phyloP scores from a whole-genome alignment of 257 asterid genomes.

The Nicotiana benthamiana region DNA sequence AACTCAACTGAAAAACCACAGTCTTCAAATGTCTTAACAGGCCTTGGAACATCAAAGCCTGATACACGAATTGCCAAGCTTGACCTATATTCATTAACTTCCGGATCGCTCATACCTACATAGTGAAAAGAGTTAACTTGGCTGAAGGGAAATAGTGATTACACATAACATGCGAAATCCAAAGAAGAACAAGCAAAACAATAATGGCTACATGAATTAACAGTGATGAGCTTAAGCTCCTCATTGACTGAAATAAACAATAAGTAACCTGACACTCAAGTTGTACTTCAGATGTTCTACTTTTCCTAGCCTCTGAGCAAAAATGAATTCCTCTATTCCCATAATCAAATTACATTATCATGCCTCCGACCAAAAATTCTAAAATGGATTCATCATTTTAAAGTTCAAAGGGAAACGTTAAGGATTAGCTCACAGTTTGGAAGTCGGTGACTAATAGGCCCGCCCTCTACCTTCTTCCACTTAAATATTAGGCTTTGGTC shows the following conservation, averaged over 20 bases:
- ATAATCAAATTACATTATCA: neutral
- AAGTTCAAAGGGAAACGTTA: neutral
- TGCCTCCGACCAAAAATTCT: neutral
- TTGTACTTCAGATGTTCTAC: neutral
- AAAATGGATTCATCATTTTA: neutral
- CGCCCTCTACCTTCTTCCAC: too few relatives aligned
- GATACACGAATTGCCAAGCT: slow-evolving; percentile 83
- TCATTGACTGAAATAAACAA: slow-evolving; percentile 5
- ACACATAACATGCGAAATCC: neutral
- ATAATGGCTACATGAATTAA: neutral
- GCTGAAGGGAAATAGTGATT: neutral
- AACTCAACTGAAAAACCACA: slow-evolving; percentile 82
- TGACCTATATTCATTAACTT: slow-evolving; percentile 60
- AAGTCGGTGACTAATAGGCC: too few relatives aligned
- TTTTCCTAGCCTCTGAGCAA: neutral
- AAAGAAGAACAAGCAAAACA: neutral
- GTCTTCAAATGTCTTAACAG: slow-evolving; percentile 73
- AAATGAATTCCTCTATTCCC: neutral
- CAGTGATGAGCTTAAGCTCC: slow-evolving; percentile 1
- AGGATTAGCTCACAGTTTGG: neutral
- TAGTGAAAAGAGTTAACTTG: slow-evolving; percentile 6
- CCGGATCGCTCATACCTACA: slow-evolving; percentile 77
- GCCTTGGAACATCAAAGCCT: slow-evolving; percentile 93
- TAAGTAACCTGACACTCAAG: neutral
- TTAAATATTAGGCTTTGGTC: too few relatives aligned